Base-by-base conservation (phyloP, 2,329 filamentous ascomycete genomes). In the Fusarium beomiforme region DNA sequence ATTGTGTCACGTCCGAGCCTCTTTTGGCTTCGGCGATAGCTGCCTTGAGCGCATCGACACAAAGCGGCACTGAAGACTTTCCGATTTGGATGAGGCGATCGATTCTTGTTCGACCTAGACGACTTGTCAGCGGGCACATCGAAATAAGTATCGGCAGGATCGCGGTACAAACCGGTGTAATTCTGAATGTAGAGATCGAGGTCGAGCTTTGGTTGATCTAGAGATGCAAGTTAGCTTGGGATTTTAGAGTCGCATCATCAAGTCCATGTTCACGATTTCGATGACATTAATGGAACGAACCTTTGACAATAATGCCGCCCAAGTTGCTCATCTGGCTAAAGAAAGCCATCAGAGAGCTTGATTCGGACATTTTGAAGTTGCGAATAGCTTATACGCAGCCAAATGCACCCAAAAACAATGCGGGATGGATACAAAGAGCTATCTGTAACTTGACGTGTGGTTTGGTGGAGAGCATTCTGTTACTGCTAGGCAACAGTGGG, bases 161-260 rank as follows among this genome's bases (percentile, higher is more conserved):
- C 9, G 72, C 19, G 3, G 41, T 23, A 54, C 83, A 47, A 82
- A 95, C 95, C 94, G 79, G 85, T 87, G 81, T 98, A 99, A 78
- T 98, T 97, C 72, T 91, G 87, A 53, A 97, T 92, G 81, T 98
- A 98, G 39, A 92, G 89, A 67, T 98, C 94, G 43, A 99, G 88
- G 76, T 98, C 96, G 74, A 98, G 91, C 78, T 95, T 97, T 13
- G 95, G 95, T 10, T 88, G 82, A 50, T 94, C 93, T 95, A 56
- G 19, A 43, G 37, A 37, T 19, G 46, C 21, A 29, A 37, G 44
- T 76, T 50, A 76, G 67, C 34, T 67, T 21, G 23, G n/a, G 11
- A n/a, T 44, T 47, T 47, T 19, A 37, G 33, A 26, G 31, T 36
- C 23, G 46, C 46, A 47, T 41, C 16, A 41, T 41, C 50, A 46